phyloP scores from a whole-genome alignment of 2,329 filamentous ascomycete species.

The Colletotrichum lupini region DNA sequence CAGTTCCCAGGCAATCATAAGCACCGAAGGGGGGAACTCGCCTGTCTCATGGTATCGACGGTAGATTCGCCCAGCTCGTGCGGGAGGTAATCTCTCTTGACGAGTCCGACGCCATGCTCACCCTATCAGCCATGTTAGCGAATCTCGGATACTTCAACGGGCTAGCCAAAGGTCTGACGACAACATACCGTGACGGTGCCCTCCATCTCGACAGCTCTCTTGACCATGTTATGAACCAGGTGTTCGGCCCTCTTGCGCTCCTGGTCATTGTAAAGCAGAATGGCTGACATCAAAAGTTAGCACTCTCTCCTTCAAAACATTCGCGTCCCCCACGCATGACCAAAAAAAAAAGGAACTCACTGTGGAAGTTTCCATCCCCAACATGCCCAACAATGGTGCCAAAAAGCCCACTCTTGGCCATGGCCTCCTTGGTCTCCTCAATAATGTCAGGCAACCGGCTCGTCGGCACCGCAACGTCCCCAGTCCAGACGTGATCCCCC shows the following conservation, averaged over 20 bases:
- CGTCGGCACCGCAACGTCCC: conserved; percentile 87
- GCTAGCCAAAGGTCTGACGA: not conserved
- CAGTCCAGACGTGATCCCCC: conserved; percentile 84
- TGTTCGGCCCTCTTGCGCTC: conserved; percentile 75
- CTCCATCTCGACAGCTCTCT: conserved; percentile 85
- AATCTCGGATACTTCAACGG: not conserved
- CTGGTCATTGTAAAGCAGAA: conserved; percentile 70
- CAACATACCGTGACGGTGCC: conserved; percentile 77
- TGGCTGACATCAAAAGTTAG: conserved; percentile 50
- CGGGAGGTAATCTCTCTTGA: conserved; percentile 85
- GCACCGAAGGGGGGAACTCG: conserved; percentile 47
- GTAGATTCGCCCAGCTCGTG: conserved; percentile 81
- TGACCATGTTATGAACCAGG: conserved; percentile 86
- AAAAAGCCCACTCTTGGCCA: conserved; percentile 55
- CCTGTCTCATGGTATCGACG: conserved; percentile 86
- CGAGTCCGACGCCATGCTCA: conserved; percentile 85
- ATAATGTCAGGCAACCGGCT: conserved; percentile 79
- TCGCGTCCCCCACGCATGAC: not conserved
- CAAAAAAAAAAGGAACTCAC: conserved; percentile 43
- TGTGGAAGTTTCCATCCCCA: conserved; percentile 84
- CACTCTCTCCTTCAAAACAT: not conserved
- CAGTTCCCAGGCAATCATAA: not conserved
- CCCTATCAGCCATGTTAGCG: conserved; percentile 56
- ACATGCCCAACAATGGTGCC: conserved; percentile 75
- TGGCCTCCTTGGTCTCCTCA: conserved; percentile 71